Percentiles rank a stretch among this genome's conserved stretches.
phyloP scores from a whole-genome alignment of 441 rosid genomes.

The Adansonia rubrostipa region DNA sequence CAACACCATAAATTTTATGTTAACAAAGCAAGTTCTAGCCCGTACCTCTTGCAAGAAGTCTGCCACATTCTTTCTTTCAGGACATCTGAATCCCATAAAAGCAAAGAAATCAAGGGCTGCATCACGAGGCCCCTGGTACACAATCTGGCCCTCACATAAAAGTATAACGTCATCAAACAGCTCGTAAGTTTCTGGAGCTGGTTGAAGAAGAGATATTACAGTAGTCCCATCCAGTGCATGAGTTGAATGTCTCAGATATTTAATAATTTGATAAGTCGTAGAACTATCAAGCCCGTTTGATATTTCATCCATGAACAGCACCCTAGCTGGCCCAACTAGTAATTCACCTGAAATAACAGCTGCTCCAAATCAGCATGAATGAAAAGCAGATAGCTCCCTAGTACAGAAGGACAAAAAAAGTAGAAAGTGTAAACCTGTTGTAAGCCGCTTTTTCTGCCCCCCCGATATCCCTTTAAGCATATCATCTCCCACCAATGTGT shows the following conservation, averaged over 20 bases:
- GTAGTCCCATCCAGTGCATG: slow-evolving; percentile 86
- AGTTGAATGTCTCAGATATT: slow-evolving; percentile 86
- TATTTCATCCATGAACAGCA: slow-evolving; percentile 96
- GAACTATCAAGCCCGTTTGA: slow-evolving; percentile 97
- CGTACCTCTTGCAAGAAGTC: slow-evolving; percentile 97
- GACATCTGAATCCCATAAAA: slow-evolving; percentile 82
- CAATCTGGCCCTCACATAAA: slow-evolving; percentile 89
- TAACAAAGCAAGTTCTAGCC: slow-evolving; percentile 28
- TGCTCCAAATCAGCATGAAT: slow-evolving; percentile 26
- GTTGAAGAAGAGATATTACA: slow-evolving; percentile 85
- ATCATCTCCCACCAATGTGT: slow-evolving; percentile 95
- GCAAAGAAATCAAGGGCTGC: slow-evolving; percentile 75
- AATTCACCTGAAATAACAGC: slow-evolving; percentile 70
- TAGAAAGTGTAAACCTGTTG: slow-evolving; percentile 62
- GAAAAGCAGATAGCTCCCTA: slow-evolving; percentile 26
- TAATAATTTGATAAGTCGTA: slow-evolving; percentile 86
- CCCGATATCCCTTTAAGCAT: slow-evolving; percentile 98
- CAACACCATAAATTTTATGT: not conserved
- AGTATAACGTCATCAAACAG: slow-evolving; percentile 91
- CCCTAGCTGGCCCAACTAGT: slow-evolving; percentile 93
- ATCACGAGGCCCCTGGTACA: slow-evolving; percentile 91
- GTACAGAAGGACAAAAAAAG: not conserved
- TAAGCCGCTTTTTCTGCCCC: slow-evolving; percentile 96
- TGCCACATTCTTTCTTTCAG: slow-evolving; percentile 92
- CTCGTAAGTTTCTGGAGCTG: slow-evolving; percentile 93